A percentile compares a stretch with the other conserved stretches of the same genome.
These are phyloP conservation scores for Chaetomium olivaceum DNA, from an alignment of 2,329 filamentous ascomycete genomes.

Conservation along the genomic window DNA sequence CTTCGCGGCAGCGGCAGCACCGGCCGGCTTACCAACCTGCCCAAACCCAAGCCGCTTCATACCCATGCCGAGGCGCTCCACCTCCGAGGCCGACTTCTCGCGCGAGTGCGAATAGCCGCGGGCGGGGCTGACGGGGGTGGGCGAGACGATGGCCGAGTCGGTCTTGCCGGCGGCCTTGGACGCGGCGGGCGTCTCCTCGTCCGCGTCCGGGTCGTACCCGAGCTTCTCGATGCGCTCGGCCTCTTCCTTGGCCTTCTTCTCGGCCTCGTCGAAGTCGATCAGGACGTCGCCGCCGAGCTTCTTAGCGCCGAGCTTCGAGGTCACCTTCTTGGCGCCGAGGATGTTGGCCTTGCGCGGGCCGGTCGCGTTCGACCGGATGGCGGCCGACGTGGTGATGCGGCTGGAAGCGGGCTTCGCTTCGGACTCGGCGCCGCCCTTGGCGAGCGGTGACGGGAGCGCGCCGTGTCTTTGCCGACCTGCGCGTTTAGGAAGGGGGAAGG, in stretches of 20 bases:
- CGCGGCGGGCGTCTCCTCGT: slow-evolving; percentile 53
- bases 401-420: slow-evolving; percentile 60
- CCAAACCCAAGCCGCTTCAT: slow-evolving; percentile 84
- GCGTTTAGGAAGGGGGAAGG: slow-evolving; percentile 88
- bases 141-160: slow-evolving; percentile 65
- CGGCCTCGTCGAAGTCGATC: slow-evolving; percentile 96
- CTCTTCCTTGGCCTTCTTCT: slow-evolving; percentile 96
- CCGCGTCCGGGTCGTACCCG: slow-evolving; percentile 91
- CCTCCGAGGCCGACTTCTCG: slow-evolving; percentile 70
- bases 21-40: slow-evolving; percentile 61
- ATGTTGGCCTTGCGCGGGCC: slow-evolving; percentile 80
- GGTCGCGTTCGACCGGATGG: slow-evolving; percentile 74
- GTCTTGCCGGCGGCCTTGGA: slow-evolving; percentile 49
- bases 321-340: slow-evolving; percentile 78
- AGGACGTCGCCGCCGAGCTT: slow-evolving; percentile 72
- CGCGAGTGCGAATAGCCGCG: slow-evolving; percentile 59
- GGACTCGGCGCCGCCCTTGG: slow-evolving; percentile 58
- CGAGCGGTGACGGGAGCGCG: slow-evolving; percentile 85
- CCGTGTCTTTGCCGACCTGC: slow-evolving; percentile 67
- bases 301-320: slow-evolving; percentile 85
- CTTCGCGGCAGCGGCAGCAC: slow-evolving; percentile 47
- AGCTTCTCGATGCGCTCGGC: slow-evolving; percentile 93
- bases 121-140: slow-evolving; percentile 70
- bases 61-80: slow-evolving; percentile 89
- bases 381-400: slow-evolving; percentile 73